phyloP scores from a whole-genome alignment of 1,284 basidiomycete genomes.

The Anthracocystis panici-leucophaei region DNA sequence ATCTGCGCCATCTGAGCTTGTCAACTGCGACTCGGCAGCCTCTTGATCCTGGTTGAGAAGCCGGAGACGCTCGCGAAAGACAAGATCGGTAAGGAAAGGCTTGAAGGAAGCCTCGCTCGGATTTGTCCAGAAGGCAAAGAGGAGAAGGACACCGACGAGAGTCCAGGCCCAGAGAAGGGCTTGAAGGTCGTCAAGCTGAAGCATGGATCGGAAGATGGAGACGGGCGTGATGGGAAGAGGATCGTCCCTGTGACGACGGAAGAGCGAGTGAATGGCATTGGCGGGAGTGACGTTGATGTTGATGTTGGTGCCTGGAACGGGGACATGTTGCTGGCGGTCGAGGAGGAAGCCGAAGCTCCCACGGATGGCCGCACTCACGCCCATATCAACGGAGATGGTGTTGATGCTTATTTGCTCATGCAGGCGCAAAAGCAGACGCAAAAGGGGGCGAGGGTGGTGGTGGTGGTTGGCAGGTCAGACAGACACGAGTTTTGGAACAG shows the following conservation, averaged over 20 bases:
- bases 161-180: conserved; percentile 54
- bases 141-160: conserved; percentile 48
- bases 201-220: conserved; percentile 37
- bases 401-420: conserved; percentile 16
- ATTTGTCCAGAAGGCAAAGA: conserved; percentile 85
- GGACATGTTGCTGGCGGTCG: conserved; percentile 27
- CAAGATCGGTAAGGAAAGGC: conserved; percentile 91
- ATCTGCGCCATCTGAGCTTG: neutral
- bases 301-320: conserved; percentile 15
- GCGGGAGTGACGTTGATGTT: conserved; percentile 42
- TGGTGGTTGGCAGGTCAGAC: neutral
- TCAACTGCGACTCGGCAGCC: conserved; percentile 16
- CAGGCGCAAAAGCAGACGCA: conserved; percentile 7
- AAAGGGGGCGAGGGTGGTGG: neutral
- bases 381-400: conserved; percentile 27
- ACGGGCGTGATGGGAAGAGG: conserved; percentile 41
- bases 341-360: conserved; percentile 46
- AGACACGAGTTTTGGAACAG: too few relatives aligned
- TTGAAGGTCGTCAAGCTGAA: conserved; percentile 42
- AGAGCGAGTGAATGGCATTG: conserved; percentile 40
- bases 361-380: conserved; percentile 38
- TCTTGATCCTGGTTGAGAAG: conserved; percentile 73
- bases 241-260: conserved; percentile 34
- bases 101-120: conserved; percentile 91
- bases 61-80: conserved; percentile 91